Evolutionary conservation across 2,329 filamentous ascomycete species (phyloP), one percentile per base, ranked within the genome.

Genomic region (Diplodia seriata): DNA sequence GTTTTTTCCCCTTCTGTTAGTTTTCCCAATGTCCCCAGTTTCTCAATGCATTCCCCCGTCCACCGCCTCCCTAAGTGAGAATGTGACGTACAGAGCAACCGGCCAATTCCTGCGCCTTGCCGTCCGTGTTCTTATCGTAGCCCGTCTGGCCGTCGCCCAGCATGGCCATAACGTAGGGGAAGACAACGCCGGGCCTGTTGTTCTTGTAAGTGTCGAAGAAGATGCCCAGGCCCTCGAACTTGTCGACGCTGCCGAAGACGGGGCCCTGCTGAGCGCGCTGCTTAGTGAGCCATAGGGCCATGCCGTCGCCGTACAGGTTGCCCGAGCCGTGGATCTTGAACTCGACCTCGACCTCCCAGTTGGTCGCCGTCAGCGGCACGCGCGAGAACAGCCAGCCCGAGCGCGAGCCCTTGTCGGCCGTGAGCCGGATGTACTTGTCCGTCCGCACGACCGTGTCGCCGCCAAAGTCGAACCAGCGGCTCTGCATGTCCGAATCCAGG

Each of bases 201-300:
- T 99, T 99, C 89, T 99, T 99, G 86, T 99, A 99, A 54, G 95
- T 99, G 79, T 99, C 95, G 82, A 99, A 88, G 84, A 97, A 98
- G 80, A 99, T 86, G 66, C 93, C 95, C 56, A 99, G 86, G 4
- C 95, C 95, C 79, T 99, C 94, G 74, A 98, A 99, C 71, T 88
- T 88, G 81, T 99, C 94, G 36, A 86, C 85, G 72, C 90, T 90
- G 62, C 95, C 95, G 80, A 99, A 99, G 47, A 99, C 94, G 12
- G 89, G 86, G 18, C 95, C 95, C 69, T 85, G 81, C 73, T 90
- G 86, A 38, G 88, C 94, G 71, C 95, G 92, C 81, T 97, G 90
- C 81, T 97, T 97, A 73, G 94, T 98, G 76, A 99, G 86, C 95
- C 95, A 99, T 87, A 99, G 91, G 71, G 95, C 95, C 81, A 99